Conservation (phyloP, 2,329 filamentous ascomycete species). For the Thielaviopsis ethacetica region DNA sequence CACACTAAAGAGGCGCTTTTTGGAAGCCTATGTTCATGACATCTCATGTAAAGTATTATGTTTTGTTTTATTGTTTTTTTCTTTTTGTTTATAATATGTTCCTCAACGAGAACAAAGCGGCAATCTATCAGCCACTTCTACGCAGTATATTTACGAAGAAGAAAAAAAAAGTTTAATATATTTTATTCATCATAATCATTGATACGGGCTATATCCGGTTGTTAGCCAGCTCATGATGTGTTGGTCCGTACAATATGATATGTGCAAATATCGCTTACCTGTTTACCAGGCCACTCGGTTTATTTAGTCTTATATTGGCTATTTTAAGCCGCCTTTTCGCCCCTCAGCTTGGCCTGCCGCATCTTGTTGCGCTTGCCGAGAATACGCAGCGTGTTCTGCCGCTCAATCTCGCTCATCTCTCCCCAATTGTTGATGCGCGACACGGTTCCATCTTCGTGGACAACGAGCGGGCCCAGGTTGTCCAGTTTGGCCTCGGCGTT, state of each 20-base stretch:
- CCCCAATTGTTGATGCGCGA: slow-evolving; percentile 59
- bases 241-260: neutral
- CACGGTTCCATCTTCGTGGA: slow-evolving; percentile 55
- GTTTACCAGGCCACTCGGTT: neutral
- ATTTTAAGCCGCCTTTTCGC: neutral
- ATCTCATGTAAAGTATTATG: neutral
- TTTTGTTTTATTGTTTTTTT: too few relatives aligned
- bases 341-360: slow-evolving; percentile 36
- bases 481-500: slow-evolving; percentile 39
- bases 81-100: neutral
- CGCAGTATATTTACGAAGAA: neutral
- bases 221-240: neutral
- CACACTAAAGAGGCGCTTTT: neutral
- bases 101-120: neutral
- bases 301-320: neutral
- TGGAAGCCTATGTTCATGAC: neutral
- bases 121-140: neutral
- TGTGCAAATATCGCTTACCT: neutral
- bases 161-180: neutral
- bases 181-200: neutral
- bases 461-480: slow-evolving; percentile 55
- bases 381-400: slow-evolving; percentile 47
- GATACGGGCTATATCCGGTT: neutral
- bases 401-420: slow-evolving; percentile 53
- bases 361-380: slow-evolving; percentile 52